Evolutionary conservation across 371 early-diverging fungal species (phyloP), one percentile per base, ranked within the genome.

Genomic region (Mortierella sp.): DNA sequence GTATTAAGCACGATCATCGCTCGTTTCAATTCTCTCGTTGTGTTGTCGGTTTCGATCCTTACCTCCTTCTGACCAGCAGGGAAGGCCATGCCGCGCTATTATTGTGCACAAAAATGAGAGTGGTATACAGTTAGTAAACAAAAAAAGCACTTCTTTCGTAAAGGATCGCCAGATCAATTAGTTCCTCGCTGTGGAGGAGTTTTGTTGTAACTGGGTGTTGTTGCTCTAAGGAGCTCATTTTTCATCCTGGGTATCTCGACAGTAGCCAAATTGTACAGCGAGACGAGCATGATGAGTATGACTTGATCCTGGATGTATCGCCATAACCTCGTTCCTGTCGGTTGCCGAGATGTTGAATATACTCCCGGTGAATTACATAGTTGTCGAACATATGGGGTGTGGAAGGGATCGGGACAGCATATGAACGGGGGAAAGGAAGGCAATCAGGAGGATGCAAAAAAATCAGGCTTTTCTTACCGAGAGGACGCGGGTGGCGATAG

Each of bases 41-140:
- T 43, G 1, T 43, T 47, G 34, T 34, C 5, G 24, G 14, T 43
- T 29, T 9, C 19, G 19, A 43, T 39, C n/a, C 70, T 77, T 86
- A 90, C 89, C 86, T 91, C 90, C 74, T 85, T 87, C 80, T 91
- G 91, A 55, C 91, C 91, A 76, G 89, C 89, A 86, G 91, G 91
- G 76, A 91, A 91, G 10, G 87, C 89, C 85, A 90, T 90, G 34
- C 86, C 84, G 71, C 91, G 90, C 91, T 90, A 85, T 58, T 58
- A 48, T 70, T 13, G 34, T 40, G 19, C 31, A 37, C 4, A 63
- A 31, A 4, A 64, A 34, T 40, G 2, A 44, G 19, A 63, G 37
- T 16, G 1, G 8, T 34, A 34, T 53, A 34, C 19, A 13, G 61
- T 58, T 58, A 22, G 37, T 58, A 19, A 34, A 34, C 5, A 34